These are phyloP conservation scores for Kwoniella shivajii DNA, from an alignment of 1,284 basidiomycete genomes.

Conservation along the genomic window DNA sequence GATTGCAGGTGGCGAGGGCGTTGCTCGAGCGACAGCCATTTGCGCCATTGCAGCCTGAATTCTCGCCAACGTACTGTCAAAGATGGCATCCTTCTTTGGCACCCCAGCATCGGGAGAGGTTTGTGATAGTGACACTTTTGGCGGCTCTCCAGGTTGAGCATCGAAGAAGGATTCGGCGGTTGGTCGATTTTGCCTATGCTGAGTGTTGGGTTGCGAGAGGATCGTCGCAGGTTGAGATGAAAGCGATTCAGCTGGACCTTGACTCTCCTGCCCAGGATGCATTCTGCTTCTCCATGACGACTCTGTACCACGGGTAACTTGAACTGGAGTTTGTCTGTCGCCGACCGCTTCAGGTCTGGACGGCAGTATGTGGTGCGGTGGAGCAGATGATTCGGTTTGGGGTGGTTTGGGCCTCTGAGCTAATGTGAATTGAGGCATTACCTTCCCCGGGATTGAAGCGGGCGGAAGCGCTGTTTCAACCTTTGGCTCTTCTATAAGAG, in stretches of 20 bases:
- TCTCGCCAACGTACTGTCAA: conserved; percentile 82
- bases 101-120: conserved; percentile 1
- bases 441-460: conserved; percentile 33
- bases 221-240: background rate
- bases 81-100: conserved; percentile 61
- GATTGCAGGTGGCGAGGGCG: conserved; percentile 39
- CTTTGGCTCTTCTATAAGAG: background rate
- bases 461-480: conserved; percentile 13
- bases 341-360: conserved; percentile 1
- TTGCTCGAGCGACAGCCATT: conserved; percentile 66
- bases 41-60: conserved; percentile 84
- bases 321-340: background rate
- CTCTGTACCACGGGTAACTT: conserved; percentile 6
- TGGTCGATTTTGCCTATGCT: conserved; percentile 10
- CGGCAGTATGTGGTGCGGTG: background rate
- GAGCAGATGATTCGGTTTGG: background rate
- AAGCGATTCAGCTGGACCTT: background rate
- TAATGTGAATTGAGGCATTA: conserved; percentile 19
- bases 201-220: background rate
- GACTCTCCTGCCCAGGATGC: background rate
- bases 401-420: conserved; percentile 27
- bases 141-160: background rate
- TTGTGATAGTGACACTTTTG: background rate
- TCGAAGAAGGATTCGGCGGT: conserved; percentile 28
- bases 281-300: conserved; percentile 23